phyloP scores from a whole-genome alignment of 306 rosid species.

The Cucurbita moschata region DNA sequence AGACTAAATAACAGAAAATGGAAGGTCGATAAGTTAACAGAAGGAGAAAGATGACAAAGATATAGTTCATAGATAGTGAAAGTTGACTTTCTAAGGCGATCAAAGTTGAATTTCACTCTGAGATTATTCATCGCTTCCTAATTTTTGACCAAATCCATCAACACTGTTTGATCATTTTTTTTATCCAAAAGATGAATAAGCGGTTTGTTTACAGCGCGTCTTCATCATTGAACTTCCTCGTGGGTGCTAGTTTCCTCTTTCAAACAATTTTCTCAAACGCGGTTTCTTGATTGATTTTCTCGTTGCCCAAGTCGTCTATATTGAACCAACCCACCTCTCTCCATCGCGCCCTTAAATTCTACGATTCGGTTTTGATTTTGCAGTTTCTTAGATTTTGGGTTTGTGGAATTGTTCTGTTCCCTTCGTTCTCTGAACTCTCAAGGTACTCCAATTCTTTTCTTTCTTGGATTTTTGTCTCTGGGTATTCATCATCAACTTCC shows the following conservation, averaged over 20 bases:
- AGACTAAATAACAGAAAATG: too few relatives aligned
- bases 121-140: neutral
- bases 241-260: slow-evolving; percentile 12
- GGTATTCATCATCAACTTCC: slow-evolving; percentile 10
- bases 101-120: neutral
- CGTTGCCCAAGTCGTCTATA: slow-evolving; percentile 10
- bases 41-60: too few relatives aligned
- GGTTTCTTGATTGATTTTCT: slow-evolving; percentile 13
- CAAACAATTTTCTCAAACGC: slow-evolving; percentile 30
- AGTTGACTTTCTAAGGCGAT: neutral
- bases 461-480: slow-evolving; percentile 18
- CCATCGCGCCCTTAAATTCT: slow-evolving; percentile 4
- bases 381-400: neutral
- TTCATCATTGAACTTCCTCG: neutral
- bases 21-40: too few relatives aligned
- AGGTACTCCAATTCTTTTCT: slow-evolving; percentile 29
- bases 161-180: neutral
- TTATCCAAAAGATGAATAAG: neutral
- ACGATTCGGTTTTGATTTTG: neutral
- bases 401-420: neutral
- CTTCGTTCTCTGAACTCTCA: slow-evolving; percentile 1
- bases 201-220: neutral
- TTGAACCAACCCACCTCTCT: too few relatives aligned
- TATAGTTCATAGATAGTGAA: too few relatives aligned
- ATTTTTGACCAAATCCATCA: neutral